Conservation (phyloP, 306 rosid genomes). For the Luffa acutangula region DNA sequence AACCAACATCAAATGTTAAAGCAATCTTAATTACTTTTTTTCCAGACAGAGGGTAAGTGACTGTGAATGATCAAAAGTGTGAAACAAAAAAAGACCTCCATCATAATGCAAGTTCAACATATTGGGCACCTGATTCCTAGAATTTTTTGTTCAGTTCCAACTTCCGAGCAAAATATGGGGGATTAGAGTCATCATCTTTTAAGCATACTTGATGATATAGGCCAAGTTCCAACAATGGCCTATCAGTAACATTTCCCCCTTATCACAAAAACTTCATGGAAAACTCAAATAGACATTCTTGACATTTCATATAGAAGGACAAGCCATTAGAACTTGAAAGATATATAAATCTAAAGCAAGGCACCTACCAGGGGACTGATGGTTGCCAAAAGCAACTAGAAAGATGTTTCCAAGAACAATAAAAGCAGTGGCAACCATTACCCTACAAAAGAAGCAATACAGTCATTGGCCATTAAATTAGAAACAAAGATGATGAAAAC, state of each 20-base stretch:
- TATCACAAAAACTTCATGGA: neutral
- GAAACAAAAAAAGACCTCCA: neutral
- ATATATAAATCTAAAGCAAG: constrained; percentile 9
- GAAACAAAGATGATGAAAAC: neutral
- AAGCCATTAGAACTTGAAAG: neutral
- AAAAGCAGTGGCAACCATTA: constrained; percentile 88
- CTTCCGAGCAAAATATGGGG: neutral
- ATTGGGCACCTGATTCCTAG: neutral
- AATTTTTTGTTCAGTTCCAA: neutral
- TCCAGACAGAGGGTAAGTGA: neutral
- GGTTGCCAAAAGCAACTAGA: constrained; percentile 97
- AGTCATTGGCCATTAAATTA: neutral
- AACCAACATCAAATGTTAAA: neutral
- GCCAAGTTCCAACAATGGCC: neutral
- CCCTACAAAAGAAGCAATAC: constrained; percentile 35
- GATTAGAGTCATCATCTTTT: neutral
- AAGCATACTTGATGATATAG: neutral
- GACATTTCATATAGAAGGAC: neutral
- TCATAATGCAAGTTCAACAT: neutral
- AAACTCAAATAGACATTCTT: neutral
- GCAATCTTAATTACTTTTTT: neutral
- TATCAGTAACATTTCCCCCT: neutral
- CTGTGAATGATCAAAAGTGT: neutral
- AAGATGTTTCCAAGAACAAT: constrained; percentile 90
- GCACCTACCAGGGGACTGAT: constrained; percentile 86